Base-by-base conservation (phyloP, 306 rosid genomes). In the Cucurbita argyrosperma region DNA sequence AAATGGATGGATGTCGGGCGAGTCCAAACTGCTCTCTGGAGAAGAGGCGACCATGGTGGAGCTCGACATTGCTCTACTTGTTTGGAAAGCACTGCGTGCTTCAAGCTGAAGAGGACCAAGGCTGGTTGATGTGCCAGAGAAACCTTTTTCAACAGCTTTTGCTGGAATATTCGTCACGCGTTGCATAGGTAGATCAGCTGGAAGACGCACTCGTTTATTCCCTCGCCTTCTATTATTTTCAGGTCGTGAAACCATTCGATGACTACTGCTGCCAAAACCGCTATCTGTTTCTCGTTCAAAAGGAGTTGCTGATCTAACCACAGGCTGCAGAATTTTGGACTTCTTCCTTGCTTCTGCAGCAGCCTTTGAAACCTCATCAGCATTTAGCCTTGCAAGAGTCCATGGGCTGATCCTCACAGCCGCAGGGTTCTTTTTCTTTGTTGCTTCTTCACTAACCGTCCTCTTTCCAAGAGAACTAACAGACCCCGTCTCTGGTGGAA, bases 291-390 rank as follows among this genome's bases (percentile, higher is more conserved):
- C 92, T 39, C 80, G 81, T 55, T 79, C 84, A 76, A 86, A 89
- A 4, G 92, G 77, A 6, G 81, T 80, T 2, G 83, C 83, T 8
- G 84, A 87, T 76, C 95, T 88, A 56, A 76, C 55, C 75, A 94
- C 92, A 3, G 99, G 97, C 83, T 88, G 97, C 76, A 94, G 85
- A 78, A 91, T 91, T 79, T 89, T 94, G 30, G 99, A 94, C 76
- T 87, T 94, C 68, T 91, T 94, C 74, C 99, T 88, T 46, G 99
- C 99, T 80, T 94, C 97, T 56, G 99, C 99, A 1, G 99, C 97
- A 14, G 96, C 97, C 80, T 83, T 94, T 62, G 99, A 91, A 74
- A 91, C 92, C 82, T 94, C 96, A 76, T 91, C 99, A 50, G 89
- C 92, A 74, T 94, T 94, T 70, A 91, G 79, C 42, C 96, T 87